A percentile compares a stretch with the other conserved stretches of the same genome.
These are phyloP conservation scores for Echinosophora koreensis DNA, from an alignment of 306 rosid species.

Conservation along the genomic window DNA sequence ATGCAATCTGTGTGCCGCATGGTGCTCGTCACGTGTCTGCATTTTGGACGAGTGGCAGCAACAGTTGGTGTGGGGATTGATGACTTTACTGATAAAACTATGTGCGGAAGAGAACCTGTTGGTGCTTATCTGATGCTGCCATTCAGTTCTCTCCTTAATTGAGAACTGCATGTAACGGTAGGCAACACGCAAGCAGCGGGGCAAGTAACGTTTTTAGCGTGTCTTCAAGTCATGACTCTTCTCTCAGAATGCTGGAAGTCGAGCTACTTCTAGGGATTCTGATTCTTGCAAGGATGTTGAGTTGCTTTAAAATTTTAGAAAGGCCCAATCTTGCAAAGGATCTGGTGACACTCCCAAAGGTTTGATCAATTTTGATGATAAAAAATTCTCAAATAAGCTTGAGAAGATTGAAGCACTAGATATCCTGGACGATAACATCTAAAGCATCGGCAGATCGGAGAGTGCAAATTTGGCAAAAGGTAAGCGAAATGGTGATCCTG, in stretches of 20 bases:
- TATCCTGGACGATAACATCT: constrained; percentile 25
- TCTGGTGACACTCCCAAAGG: not conserved
- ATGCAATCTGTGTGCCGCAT: constrained; percentile 22
- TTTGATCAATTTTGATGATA: constrained; percentile 18
- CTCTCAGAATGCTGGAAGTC: constrained; percentile 27
- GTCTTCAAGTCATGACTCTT: constrained; percentile 16
- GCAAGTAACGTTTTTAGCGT: constrained; percentile 31
- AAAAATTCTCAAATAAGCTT: constrained; percentile 21
- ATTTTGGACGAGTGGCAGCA: constrained; percentile 48
- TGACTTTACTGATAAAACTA: constrained; percentile 27
- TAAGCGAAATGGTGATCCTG: constrained; percentile 1
- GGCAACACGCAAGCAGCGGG: constrained; percentile 14
- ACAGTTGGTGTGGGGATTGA: not conserved
- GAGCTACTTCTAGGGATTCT: constrained; percentile 31
- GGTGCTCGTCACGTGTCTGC: constrained; percentile 20
- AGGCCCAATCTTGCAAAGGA: not conserved
- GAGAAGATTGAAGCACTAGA: constrained; percentile 32
- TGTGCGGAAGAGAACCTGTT: constrained; percentile 4
- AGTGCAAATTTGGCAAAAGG: constrained; percentile 10
- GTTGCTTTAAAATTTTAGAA: constrained; percentile 2
- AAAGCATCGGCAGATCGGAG: constrained; percentile 30
- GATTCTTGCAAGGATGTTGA: not conserved
- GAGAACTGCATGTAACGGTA: constrained; percentile 6
- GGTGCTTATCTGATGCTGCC: constrained; percentile 10
- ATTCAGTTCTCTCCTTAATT: constrained; percentile 24